Base-by-base conservation (phyloP, 257 asterid species). In the Lycium ferocissimum region DNA sequence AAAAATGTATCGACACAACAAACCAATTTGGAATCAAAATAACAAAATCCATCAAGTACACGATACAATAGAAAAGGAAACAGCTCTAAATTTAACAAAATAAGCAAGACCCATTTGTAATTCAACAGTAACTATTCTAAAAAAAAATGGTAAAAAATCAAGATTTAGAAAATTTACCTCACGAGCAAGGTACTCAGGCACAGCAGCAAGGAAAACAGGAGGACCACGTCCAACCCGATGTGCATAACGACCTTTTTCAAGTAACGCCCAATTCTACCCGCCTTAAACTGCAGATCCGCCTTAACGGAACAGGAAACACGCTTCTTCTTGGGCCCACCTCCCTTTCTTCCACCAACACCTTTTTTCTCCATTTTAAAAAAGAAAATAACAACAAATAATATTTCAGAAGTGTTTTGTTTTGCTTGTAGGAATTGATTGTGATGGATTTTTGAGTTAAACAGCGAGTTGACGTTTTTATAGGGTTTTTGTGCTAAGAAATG, bases 211-310 rank as follows among this genome's bases (percentile, higher is more conserved):
- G 83, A 89, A 91, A 13, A 91, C 90, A 71, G 93, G 92, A 0
- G 92, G 92, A 1, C 92, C 92, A 13, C 61, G 76, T 4, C 93
- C 93, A 2, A 91, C 90, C 5, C 93, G 85, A 85, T 89, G 72
- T 2, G 92, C 72, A 9, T 91, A 91, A 22, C 93, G 89, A 5
- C 93, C 7, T 88, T 89, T 91, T 91, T 91, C 90, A 91, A 33
- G 73, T 86, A 91, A 69, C 93, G 89, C n/a, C 93, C 93, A 75
- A 91, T 91, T 83, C 93, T 87, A 1, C 93, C 93, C 0, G 89
- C 93, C 2, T 92, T 92, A 57, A 91, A 91, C 88, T 91, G 93
- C 9, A 91, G 83, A 0, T 92, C 93, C n/a, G 93, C 92, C 54
- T 86, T 88, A 9, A 84, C 88, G 47, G 93, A 91, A 75, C 93